Conservation (phyloP, 768 basidiomycete species). For the Infundibulicybe gibba region DNA sequence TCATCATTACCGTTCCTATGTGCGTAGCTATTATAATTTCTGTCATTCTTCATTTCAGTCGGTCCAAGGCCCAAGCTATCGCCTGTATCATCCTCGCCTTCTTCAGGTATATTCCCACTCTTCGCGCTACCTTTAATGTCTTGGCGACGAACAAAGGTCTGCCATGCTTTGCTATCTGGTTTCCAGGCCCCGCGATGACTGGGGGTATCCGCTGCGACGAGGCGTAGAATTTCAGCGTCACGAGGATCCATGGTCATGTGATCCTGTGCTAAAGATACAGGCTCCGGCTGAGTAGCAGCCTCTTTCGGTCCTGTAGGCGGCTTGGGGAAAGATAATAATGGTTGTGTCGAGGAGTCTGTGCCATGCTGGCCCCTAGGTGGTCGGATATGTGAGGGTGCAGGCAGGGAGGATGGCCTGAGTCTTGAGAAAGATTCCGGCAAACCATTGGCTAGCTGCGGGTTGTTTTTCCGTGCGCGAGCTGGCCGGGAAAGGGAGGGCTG, state of each 20-base stretch:
- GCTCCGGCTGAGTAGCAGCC: neutral
- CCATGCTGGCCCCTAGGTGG: slow-evolving; percentile 35
- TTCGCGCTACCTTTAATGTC: slow-evolving; percentile 16
- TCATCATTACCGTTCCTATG: neutral
- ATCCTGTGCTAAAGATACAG: slow-evolving; percentile 6
- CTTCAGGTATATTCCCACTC: slow-evolving; percentile 20
- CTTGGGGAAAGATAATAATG: slow-evolving; percentile 26
- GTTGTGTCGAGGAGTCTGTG: slow-evolving; percentile 32
- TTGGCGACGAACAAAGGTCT: slow-evolving; percentile 45
- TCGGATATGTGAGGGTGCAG: slow-evolving; percentile 57
- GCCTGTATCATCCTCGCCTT: slow-evolving; percentile 21
- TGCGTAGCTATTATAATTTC: slow-evolving; percentile 2
- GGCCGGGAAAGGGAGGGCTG: slow-evolving; percentile 30
- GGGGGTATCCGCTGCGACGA: slow-evolving; percentile 67
- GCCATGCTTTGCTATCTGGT: slow-evolving; percentile 61
- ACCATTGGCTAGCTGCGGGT: slow-evolving; percentile 28
- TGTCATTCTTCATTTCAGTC: slow-evolving; percentile 6
- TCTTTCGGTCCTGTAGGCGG: slow-evolving; percentile 7
- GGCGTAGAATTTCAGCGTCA: slow-evolving; percentile 51
- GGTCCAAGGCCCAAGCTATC: neutral
- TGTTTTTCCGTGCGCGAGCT: slow-evolving; percentile 19
- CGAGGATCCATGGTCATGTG: slow-evolving; percentile 12
- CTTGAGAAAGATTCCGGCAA: slow-evolving; percentile 56
- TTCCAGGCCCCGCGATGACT: slow-evolving; percentile 74
- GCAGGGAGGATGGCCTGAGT: slow-evolving; percentile 68